Evolutionary conservation across 345 rosid genomes (phyloP), one percentile per base, ranked within the genome.

Genomic region (Limnanthes douglasii): DNA sequence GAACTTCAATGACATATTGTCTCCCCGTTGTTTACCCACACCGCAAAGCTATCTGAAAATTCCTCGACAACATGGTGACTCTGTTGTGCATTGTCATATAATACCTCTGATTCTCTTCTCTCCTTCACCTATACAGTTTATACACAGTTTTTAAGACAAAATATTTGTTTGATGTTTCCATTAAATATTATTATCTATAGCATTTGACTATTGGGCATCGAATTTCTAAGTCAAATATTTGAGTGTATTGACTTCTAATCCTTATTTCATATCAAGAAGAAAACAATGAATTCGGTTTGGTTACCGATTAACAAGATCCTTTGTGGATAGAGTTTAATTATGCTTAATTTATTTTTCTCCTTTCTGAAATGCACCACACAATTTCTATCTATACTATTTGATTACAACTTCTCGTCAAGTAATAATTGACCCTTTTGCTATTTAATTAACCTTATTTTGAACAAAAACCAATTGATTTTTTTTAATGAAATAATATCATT

Each of bases 1-100:
- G 28, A 21, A 31, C 31, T 54, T 68, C 63, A 84, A 36, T 73
- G 74, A 80, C 93, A 69, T 37, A 90, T 53, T 11, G 92, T 59
- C 57, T 78, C 88, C 45, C 96, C 94, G 3, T 37, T 31, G 46
- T 45, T 66, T 38, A 92, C 94, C 99, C 99, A 92, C 12, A 57
- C 59, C 42, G 60, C 75, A 56, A 92, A 92, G 59, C 76, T 64
- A 49, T 69, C 93, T 1, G 99, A 35, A 46, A 56, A 75, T 11
- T 81, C 94, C 61, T 75, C 75, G 0, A 38, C 57, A 15, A 53
- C 72, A 17, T 46, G 18, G 35, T 59, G 43, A 44, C 21, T 25
- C 39, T 51, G 66, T 34, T 59, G 72, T 9, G 37, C 33, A 37
- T 45, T 43, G 3, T 22, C 44, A 21, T 27, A 60, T 6, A 58